phyloP scores from a whole-genome alignment of 352 stramenopile species.

The Aphanomyces stellatus region DNA sequence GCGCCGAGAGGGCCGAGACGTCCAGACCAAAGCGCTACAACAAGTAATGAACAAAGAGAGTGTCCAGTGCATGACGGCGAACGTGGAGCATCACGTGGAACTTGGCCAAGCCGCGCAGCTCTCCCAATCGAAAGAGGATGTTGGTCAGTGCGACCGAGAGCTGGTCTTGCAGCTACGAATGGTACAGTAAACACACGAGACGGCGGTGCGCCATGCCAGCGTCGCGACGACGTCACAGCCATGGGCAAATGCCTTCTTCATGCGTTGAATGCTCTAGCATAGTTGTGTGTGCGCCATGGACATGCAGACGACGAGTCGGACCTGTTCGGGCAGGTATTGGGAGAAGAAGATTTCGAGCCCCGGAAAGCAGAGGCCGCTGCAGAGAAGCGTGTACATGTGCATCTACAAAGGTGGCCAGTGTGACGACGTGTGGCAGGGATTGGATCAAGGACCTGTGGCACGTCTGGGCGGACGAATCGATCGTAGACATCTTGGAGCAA shows the following conservation, averaged over 20 bases:
- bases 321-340: constrained; percentile 15
- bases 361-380: constrained; percentile 10
- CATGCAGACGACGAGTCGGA: background rate
- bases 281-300: background rate
- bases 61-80: background rate
- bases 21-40: background rate
- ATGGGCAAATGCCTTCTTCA: constrained; percentile 13
- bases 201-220: background rate
- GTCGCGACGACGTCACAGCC: constrained; percentile 8
- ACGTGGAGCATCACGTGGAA: background rate
- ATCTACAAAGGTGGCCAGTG: background rate
- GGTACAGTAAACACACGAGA: background rate
- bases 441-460: background rate
- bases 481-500: background rate
- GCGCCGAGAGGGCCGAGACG: background rate
- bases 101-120: constrained; percentile 1
- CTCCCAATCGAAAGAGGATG: constrained; percentile 12
- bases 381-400: constrained; percentile 16
- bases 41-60: background rate
- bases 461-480: background rate
- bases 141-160: background rate
- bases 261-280: constrained; percentile 3
- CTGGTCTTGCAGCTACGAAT: constrained; percentile 12
- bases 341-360: constrained; percentile 8
- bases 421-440: background rate